Conservation (phyloP, 768 basidiomycete species). For the Suillus subalutaceus region DNA sequence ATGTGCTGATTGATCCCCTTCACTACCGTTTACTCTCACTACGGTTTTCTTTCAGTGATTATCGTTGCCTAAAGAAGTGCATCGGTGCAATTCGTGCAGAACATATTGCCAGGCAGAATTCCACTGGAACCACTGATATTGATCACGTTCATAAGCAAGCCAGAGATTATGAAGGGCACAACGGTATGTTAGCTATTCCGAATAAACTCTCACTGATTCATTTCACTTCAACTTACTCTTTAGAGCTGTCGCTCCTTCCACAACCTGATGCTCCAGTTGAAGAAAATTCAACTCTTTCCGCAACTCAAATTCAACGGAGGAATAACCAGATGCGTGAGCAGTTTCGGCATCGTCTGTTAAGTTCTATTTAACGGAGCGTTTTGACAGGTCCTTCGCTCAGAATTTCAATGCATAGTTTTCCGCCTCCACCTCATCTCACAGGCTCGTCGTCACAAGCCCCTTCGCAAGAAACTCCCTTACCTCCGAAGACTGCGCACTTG, state of each 20-base stretch:
- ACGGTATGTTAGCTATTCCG: background rate
- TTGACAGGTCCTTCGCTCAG: conserved; percentile 19
- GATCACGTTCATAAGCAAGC: conserved; percentile 6
- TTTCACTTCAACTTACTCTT: background rate
- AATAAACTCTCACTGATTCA: background rate
- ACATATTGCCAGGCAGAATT: conserved; percentile 23
- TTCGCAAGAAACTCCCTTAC: conserved; percentile 15
- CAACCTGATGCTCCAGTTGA: background rate
- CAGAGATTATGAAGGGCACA: conserved; percentile 9
- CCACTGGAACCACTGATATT: conserved; percentile 13
- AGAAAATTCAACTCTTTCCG: background rate
- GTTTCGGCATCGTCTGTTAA: background rate
- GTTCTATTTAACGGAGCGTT: background rate
- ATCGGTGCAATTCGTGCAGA: conserved; percentile 57
- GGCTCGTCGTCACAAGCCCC: conserved; percentile 15
- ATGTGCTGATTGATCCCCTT: conserved; percentile 1
- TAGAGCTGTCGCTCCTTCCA: background rate
- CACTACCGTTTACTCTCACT: background rate
- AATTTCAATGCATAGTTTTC: conserved; percentile 8
- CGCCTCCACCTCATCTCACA: conserved; percentile 14
- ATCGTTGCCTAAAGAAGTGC: conserved; percentile 68
- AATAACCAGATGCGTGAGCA: conserved; percentile 18
- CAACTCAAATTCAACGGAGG: background rate
- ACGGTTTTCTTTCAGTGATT: conserved; percentile 53
- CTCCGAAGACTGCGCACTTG: conserved; percentile 11